Evolutionary conservation across 2,329 filamentous ascomycete genomes (phyloP), one percentile per base, ranked within the genome.

Genomic region (Aspergillus ibericus): DNA sequence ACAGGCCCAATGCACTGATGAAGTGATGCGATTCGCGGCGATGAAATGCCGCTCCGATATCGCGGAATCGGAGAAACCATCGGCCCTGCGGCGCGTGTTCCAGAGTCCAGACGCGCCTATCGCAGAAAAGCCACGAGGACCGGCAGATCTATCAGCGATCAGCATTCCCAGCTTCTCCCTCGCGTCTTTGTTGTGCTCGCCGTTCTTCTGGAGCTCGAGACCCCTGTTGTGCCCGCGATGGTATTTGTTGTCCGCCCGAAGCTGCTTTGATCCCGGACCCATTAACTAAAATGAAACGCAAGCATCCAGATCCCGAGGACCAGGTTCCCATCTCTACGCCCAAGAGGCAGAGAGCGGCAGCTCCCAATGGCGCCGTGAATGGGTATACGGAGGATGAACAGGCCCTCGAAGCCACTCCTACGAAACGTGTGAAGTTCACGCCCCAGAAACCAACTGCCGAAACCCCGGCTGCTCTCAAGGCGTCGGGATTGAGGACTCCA

Each of bases 241-340:
- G 71, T 74, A 73, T 63, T 69, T 65, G 38, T 16, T 61, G 58
- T 59, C 60, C 63, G 53, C 57, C 61, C 53, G 63, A 42, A 32
- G 35, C 13, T 27, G 10, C 35, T 25, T 40, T 22, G 16, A 18
- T 36, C 42, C 40, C n/a, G 25, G 13, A 35, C 27, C 58, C 51
- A 51, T 53, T 59, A 56, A 65, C 65, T 64, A 62, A 69, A 61
- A 78, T 78, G 76, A 78, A 78, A 71, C 75, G 76, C 59, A 77
- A 77, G 65, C 74, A 74, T 62, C 69, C 74, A 62, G 71, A 75
- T 62, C 68, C 71, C 42, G 71, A 72, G 44, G 70, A 75, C 53
- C 69, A 71, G 48, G 68, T 70, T 59, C 63, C 67, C 51, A 68
- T 70, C 52, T 74, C 72, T 46, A 78, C 76, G 29, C 76, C 77